phyloP scores from a whole-genome alignment of 2,329 filamentous ascomycete species.

The Aspergillus intermedius region DNA sequence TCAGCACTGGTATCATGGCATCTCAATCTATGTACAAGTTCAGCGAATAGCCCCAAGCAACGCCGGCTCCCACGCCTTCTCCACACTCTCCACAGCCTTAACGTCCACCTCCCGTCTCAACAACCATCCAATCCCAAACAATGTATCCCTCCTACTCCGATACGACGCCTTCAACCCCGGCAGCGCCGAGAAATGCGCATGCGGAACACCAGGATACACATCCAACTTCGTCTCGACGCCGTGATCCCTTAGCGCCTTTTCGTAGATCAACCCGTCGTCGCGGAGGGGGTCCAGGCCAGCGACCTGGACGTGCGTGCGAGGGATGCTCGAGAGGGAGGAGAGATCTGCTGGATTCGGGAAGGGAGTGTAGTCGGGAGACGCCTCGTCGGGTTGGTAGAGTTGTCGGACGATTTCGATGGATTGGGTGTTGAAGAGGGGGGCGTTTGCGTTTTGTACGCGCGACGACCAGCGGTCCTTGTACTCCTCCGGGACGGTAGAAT shows the following conservation, averaged over 20 bases:
- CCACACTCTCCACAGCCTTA: background rate
- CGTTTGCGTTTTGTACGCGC: constrained; percentile 37
- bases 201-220: constrained; percentile 38
- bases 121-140: constrained; percentile 10
- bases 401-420: constrained; percentile 22
- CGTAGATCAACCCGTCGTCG: constrained; percentile 51
- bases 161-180: constrained; percentile 8
- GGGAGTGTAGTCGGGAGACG: constrained; percentile 8
- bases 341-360: constrained; percentile 3
- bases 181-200: constrained; percentile 20
- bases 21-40: background rate
- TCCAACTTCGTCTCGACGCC: constrained; percentile 41
- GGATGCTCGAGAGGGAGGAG: constrained; percentile 1
- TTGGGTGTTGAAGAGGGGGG: constrained; percentile 26
- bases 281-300: constrained; percentile 46
- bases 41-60: background rate
- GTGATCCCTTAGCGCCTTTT: constrained; percentile 41
- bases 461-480: constrained; percentile 37
- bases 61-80: background rate
- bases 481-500: constrained; percentile 29
- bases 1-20: background rate
- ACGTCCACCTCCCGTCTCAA: constrained; percentile 1
- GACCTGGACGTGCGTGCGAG: constrained; percentile 43
- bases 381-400: constrained; percentile 18
- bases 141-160: constrained; percentile 9